phyloP scores from a whole-genome alignment of 176 grass and related monocot genomes.

The Bonia amplexicaulis region DNA sequence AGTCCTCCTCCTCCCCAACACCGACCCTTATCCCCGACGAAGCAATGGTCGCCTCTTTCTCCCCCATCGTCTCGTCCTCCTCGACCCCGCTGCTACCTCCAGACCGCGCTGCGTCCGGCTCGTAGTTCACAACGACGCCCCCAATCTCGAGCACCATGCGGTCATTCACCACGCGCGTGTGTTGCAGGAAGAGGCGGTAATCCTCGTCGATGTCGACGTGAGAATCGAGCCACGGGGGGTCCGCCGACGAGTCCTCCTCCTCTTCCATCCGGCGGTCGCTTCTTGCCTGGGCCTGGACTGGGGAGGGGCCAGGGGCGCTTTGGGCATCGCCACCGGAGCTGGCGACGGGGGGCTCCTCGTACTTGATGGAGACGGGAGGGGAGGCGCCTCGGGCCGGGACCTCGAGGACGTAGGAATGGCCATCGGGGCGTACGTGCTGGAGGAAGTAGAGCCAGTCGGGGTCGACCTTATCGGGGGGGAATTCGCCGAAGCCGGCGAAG shows the following conservation, averaged over 20 bases:
- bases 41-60: neutral
- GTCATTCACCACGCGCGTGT: constrained; percentile 12
- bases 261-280: neutral
- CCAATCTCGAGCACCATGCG: constrained; percentile 26
- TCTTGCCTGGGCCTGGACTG: neutral
- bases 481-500: constrained; percentile 4
- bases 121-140: constrained; percentile 2
- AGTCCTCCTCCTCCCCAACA: neutral
- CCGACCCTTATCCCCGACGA: neutral
- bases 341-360: constrained; percentile 27
- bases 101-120: neutral
- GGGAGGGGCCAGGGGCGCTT: constrained; percentile 38
- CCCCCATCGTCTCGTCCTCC: neutral
- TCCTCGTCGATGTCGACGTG: constrained; percentile 27
- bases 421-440: constrained; percentile 39
- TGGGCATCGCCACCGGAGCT: constrained; percentile 10
- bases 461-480: constrained; percentile 39
- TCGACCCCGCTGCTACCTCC: neutral
- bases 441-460: constrained; percentile 65
- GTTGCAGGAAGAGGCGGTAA: constrained; percentile 35
- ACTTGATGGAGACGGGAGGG: constrained; percentile 28
- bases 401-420: constrained; percentile 48
- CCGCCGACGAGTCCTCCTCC: neutral
- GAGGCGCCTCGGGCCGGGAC: constrained; percentile 14
- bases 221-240: neutral